Base-by-base conservation (phyloP, 83 land plant genomes). In the Diphasiastrum complanatum region DNA sequence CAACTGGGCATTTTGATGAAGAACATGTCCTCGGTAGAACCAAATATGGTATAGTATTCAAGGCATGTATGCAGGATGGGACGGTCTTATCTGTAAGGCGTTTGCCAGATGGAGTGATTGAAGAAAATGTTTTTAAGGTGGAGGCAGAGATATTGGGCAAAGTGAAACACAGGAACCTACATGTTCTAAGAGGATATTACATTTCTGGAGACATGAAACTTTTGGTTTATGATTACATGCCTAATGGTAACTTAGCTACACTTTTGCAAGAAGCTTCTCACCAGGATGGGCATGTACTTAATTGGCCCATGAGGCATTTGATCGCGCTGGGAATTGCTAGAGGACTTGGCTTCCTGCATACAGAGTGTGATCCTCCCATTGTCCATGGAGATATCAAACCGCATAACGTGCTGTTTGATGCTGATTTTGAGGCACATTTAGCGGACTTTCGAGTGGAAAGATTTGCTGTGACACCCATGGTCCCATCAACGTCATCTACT, bases 381-480 rank as follows among this genome's bases (percentile, higher is more conserved):
- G 66, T 85, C 49, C 89, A 85, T 28, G 51, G 89, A 40, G 89
- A 85, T 41, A 74, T 85, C 6, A 85, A 85, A 48, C 80, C 85
- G 5, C 70, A 67, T 31, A 85, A 85, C 64, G 81, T 85, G 14
- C 59, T 85, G 38, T 75, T 85, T 37, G 85, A 79, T 70, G 78
- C 69, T 31, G 68, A 73, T 12, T 76, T 69, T 56, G 85, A 78
- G 48, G 74, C 89, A 16, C 80, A 81, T 50, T 64, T 85, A 53
- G 85, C 82, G 34, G 85, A 85, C 67, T 85, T 85, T 55, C 85
- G 85, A 0, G 64, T 81, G n/a, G 82, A 85, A 8, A 81, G 64
- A 58, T 26, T 68, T n/a, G n/a, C 36, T 72, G 69, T 4, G 76
- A 74, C 35, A 25, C 19, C 32, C 32, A 56, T 45, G 11, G 78